These are phyloP conservation scores for Herpomyces periplanetae DNA, from an alignment of 2,329 filamentous ascomycete species.

Conservation along the genomic window DNA sequence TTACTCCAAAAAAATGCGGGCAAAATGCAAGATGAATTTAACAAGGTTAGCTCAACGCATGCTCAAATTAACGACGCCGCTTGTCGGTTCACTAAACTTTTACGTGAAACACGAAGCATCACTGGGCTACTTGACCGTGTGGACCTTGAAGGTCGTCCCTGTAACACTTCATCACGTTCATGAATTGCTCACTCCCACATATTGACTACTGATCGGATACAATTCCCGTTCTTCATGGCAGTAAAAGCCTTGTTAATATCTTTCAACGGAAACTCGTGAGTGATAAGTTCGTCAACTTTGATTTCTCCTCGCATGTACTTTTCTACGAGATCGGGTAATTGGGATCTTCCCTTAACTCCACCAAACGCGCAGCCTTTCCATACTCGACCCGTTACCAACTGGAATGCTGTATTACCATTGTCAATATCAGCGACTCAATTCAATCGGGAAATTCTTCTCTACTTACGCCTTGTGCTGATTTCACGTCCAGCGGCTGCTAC, in stretches of 20 bases:
- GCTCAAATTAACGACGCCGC: conserved; percentile 52
- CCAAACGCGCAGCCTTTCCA: conserved; percentile 97
- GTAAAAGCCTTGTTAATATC: conserved; percentile 70
- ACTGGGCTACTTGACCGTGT: conserved; percentile 12
- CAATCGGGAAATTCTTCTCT: too few species aligned
- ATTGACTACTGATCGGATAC: conserved; percentile 68
- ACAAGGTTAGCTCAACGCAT: conserved; percentile 46
- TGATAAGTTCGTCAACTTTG: conserved; percentile 98
- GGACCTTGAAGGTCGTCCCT: conserved; percentile 14
- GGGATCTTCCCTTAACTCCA: conserved; percentile 81
- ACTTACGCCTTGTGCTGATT: conserved; percentile 59
- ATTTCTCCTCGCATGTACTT: conserved; percentile 66
- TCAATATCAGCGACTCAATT: conserved; percentile 1
- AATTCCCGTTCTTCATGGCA: conserved; percentile 81
- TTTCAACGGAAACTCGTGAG: conserved; percentile 42
- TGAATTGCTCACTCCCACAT: too few species aligned
- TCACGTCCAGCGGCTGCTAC: conserved; percentile 86
- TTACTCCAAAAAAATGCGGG: conserved; percentile 53
- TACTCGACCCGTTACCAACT: conserved; percentile 80
- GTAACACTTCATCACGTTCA: too few species aligned
- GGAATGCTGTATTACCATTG: conserved; percentile 26
- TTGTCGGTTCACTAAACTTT: conserved; percentile 46
- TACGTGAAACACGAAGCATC: conserved; percentile 17
- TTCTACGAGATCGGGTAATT: conserved; percentile 46
- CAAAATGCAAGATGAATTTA: conserved; percentile 26